Evolutionary conservation across 331 rosid species (phyloP), one percentile per base, ranked within the genome.

Genomic region (Erythrophleum ivorense): DNA sequence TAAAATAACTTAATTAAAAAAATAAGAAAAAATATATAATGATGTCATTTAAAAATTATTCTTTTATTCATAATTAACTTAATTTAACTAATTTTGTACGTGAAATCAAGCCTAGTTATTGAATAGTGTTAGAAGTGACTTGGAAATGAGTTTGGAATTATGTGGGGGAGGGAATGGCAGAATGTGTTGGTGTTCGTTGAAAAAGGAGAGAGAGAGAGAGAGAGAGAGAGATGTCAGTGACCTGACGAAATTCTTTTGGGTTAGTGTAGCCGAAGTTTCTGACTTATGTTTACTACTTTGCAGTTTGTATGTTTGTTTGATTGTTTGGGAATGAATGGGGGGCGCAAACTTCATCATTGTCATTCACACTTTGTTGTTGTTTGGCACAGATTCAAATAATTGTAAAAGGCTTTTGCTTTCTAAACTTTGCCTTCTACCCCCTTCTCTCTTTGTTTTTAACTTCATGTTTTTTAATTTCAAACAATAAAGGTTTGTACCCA

Each of bases 111-210:
- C 29, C 29, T 0, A 24, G 29, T 24, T 24, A 24, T 24, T 24
- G 29, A 24, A 24, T 24, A 24, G 29, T 24, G 29, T 24, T 24
- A 24, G 29, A 24, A 24, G 29, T 24, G 29, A 24, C 29, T 24
- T 24, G 29, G 29, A 24, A 24, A 24, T 24, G 29, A 36, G 5
- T 36, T 11, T 9, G 53, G 33, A 58, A 68, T 66, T 79, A 75
- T 65, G 86, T 78, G 79, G 72, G 71, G 21, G 88, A 76, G 78
- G 82, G 81, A 82, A 29, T 65, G 69, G 16, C 82, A 69, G 82
- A 71, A 46, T 78, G 82, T 81, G 82, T 54, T 81, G 66, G 57
- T 74, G 36, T 34, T 3, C 57, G 73, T 69, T 76, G 57, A 41
- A 54, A 64, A 3, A 38, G 63, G 55, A 24, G 63, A 53, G 58